Evolutionary conservation across 106 monocot genomes (phyloP), one percentile per base, ranked within the genome.

Genomic region (Amphibolis antarctica): DNA sequence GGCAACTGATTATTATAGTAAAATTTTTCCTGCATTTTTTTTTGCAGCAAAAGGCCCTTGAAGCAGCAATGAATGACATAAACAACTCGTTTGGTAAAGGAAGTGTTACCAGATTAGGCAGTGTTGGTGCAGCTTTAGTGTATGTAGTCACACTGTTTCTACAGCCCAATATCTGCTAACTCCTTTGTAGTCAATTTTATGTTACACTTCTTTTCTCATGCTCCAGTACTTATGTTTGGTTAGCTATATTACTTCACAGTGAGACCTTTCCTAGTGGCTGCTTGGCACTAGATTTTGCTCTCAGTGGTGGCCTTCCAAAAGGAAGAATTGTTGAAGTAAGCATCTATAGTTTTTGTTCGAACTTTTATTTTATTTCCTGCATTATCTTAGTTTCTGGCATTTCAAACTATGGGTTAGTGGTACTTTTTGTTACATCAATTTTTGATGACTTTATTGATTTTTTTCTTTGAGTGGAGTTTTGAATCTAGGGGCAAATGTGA

Each of bases 251-350:
- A 63, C 25, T 17, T 59, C 49, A 17, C 81, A 94, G 94, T 47
- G 94, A 89, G 68, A 94, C 94, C 27, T 94, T 94, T 67, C 89
- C 94, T 47, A 94, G 94, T 80, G 94, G 94, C 25, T 94, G 89
- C 63, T 78, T 94, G 58, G 89, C 94, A 60, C 74, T 94, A 28
- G 94, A 94, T 80, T 89, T 89, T 63, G 94, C 89, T 70, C 62
- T 94, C n/a, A 86, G 86, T 44, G 94, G 94, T 57, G 94, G 94
- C 28, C 78, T 94, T 71, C 94, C 94, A 21, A 94, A 82, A 80
- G 94, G 94, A 82, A 94, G 94, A 70, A 79, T 94, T 68, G 94
- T 94, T 20, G 94, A 94, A 86, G 94, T 61, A 61, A n/a, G 28
- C 12, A 26, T 53, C 53, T 53, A 20, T 53, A 21, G 22, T 53